These are phyloP conservation scores for Kwoniella dejecticola DNA, from an alignment of 768 basidiomycete species.

Conservation along the genomic window DNA sequence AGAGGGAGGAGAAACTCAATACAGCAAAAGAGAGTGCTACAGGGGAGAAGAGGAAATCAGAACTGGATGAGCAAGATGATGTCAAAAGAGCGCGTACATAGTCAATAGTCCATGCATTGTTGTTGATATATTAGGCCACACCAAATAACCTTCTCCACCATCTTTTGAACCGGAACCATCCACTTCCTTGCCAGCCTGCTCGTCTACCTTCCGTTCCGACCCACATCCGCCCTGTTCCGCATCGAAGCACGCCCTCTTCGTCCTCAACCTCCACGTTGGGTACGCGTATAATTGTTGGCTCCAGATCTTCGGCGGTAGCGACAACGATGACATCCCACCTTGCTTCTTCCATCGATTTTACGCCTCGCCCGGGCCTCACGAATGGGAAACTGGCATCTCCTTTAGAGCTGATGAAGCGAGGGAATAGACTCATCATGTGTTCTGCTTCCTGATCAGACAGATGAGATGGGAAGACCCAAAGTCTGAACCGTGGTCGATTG, in stretches of 20 bases:
- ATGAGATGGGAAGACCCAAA: constrained; percentile 76
- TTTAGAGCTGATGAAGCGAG: constrained; percentile 64
- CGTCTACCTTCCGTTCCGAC: constrained; percentile 65
- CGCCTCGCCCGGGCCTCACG: constrained; percentile 37
- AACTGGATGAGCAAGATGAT: constrained; percentile 21
- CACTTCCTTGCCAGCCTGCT: constrained; percentile 71
- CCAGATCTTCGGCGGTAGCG: not conserved
- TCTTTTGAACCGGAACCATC: constrained; percentile 74
- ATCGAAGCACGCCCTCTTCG: constrained; percentile 65
- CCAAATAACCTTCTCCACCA: constrained; percentile 83
- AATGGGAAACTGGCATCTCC: constrained; percentile 62
- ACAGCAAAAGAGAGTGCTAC: not conserved
- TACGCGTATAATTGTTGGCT: constrained; percentile 18
- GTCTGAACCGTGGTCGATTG: constrained; percentile 60
- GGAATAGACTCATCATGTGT: constrained; percentile 72
- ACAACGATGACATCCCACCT: constrained; percentile 28
- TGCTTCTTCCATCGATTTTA: constrained; percentile 29
- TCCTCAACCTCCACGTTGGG: constrained; percentile 57
- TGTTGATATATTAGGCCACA: constrained; percentile 54
- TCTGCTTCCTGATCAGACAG: constrained; percentile 71
- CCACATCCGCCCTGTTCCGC: constrained; percentile 86
- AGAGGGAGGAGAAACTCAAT: constrained; percentile 36
- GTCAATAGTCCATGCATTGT: constrained; percentile 15
- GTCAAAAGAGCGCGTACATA: constrained; percentile 16
- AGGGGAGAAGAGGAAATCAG: constrained; percentile 28